Evolutionary conservation across 2,329 filamentous ascomycete genomes (phyloP).

Genomic region (Hawksworthiomyces lignivorus): DNA sequence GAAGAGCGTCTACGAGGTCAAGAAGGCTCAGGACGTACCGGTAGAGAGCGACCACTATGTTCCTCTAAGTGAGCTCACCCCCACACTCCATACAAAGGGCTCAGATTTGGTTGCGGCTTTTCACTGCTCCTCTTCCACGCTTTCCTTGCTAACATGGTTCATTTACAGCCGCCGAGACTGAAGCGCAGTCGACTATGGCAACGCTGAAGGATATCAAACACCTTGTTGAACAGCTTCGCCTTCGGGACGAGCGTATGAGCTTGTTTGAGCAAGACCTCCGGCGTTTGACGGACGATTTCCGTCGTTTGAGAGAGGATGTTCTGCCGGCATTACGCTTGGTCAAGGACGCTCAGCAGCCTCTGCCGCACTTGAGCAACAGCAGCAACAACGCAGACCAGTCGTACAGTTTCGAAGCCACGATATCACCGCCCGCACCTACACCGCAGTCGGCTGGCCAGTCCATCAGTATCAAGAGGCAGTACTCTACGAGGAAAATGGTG

Average conservation of each 20-base stretch:
- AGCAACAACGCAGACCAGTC: slow-evolving; percentile 24
- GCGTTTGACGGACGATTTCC: slow-evolving; percentile 79
- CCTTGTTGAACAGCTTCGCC: slow-evolving; percentile 78
- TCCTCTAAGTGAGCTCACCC: slow-evolving; percentile 64
- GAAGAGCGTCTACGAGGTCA: slow-evolving; percentile 93
- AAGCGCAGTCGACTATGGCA: slow-evolving; percentile 75
- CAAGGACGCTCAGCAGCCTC: slow-evolving; percentile 84
- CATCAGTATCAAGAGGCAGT: slow-evolving; percentile 59
- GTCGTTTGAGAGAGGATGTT: slow-evolving; percentile 81
- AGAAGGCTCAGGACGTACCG: slow-evolving; percentile 85
- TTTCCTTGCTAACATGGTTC: not conserved
- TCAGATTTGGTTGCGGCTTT: not conserved
- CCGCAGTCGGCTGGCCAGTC: slow-evolving; percentile 40
- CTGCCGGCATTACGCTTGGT: slow-evolving; percentile 82
- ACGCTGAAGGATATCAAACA: slow-evolving; percentile 90
- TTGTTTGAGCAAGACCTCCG: slow-evolving; percentile 76
- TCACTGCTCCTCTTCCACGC: not conserved
- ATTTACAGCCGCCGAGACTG: slow-evolving; percentile 74
- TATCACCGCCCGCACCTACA: slow-evolving; percentile 13
- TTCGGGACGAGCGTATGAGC: slow-evolving; percentile 85
- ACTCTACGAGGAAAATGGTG: slow-evolving; percentile 68
- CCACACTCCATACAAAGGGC: slow-evolving; percentile 5
- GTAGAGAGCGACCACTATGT: slow-evolving; percentile 92
- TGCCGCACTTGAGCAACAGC: slow-evolving; percentile 49
- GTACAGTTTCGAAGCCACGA: slow-evolving; percentile 34